Conservation (phyloP, 1,139 yeast genomes). For the Yarrowia galli region DNA sequence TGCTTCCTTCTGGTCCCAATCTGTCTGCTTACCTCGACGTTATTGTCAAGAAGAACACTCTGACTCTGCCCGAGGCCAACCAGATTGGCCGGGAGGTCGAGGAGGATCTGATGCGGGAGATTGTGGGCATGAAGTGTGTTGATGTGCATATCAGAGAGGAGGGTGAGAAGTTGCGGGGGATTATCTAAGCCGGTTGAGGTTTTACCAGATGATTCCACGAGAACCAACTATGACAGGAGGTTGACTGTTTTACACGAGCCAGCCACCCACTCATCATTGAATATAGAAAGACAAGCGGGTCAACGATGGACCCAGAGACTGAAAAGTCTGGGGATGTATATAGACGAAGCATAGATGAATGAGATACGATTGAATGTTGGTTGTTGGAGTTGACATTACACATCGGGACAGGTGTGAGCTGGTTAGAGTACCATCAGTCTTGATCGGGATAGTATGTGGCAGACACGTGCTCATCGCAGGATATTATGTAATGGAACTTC, state of each 20-base stretch:
- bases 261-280: too few relatives aligned
- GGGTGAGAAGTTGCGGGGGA: conserved; percentile 23
- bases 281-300: too few relatives aligned
- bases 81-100: conserved; percentile 26
- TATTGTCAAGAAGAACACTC: conserved; percentile 6
- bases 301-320: too few relatives aligned
- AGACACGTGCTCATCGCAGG: too few relatives aligned
- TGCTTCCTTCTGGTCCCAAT: conserved; percentile 33
- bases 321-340: conserved; percentile 5
- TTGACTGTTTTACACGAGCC: neutral
- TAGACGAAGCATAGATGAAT: conserved; percentile 28
- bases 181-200: neutral
- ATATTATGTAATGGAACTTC: too few relatives aligned
- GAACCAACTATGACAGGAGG: too few relatives aligned
- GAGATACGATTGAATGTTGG: conserved; percentile 8
- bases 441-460: too few relatives aligned
- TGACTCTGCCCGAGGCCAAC: conserved; percentile 26
- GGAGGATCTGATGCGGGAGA: conserved; percentile 20
- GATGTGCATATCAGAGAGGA: conserved; percentile 37
- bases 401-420: too few relatives aligned
- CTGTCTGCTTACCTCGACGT: conserved; percentile 25
- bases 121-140: conserved; percentile 33
- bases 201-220: too few relatives aligned
- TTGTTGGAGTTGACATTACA: neutral
- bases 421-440: too few relatives aligned